Evolutionary conservation across 2,329 filamentous ascomycete species (phyloP), one percentile per base, ranked within the genome.

Genomic region (Beauveria bassiana): DNA sequence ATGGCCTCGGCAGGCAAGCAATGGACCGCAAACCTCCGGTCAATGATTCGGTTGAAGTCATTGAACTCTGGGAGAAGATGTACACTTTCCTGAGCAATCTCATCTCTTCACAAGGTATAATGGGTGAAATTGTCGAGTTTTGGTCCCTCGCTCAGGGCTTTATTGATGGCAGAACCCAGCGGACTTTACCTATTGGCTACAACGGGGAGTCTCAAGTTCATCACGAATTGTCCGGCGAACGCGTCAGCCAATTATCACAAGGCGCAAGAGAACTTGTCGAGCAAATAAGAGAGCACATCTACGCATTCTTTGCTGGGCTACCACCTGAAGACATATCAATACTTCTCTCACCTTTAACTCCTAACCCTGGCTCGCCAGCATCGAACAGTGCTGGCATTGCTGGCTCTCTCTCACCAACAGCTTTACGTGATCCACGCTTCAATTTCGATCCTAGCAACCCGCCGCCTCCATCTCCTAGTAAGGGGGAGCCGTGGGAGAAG

Each of bases 51-150:
- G 77, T 87, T 3, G 88, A 93, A 52, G 83, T 97, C 16, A 82
- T 96, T 65, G 92, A 96, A 66, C 83, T 98, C 63, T 99, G 95
- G 95, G 93, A 97, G 69, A 91, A 93, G 71, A 86, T 96, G 65
- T 79, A 91, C 63, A 78, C 82, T 0, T 95, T 91, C 64, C 73
- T 98, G 63, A 86, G 78, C 10, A 85, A 83, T 47, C 80, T 99
- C 45, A 78, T 99, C 0, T 93, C 91, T 0, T 76, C 86, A 7
- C 86, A 87, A 64, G 95, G 95, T 4, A 81, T 98, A 18, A 78
- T 99, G 6, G 92, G 91, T 0, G 95, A 99, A 72, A 84, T 98
- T 1, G 76, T 96, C 20, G 92, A 96, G 65, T 98, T 96, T 73
- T 97, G 93, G 91, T 90, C 96, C 66, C 95, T 88, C 16, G 87